phyloP scores from a whole-genome alignment of 768 basidiomycete genomes.

The Leccinum aurantiacum region DNA sequence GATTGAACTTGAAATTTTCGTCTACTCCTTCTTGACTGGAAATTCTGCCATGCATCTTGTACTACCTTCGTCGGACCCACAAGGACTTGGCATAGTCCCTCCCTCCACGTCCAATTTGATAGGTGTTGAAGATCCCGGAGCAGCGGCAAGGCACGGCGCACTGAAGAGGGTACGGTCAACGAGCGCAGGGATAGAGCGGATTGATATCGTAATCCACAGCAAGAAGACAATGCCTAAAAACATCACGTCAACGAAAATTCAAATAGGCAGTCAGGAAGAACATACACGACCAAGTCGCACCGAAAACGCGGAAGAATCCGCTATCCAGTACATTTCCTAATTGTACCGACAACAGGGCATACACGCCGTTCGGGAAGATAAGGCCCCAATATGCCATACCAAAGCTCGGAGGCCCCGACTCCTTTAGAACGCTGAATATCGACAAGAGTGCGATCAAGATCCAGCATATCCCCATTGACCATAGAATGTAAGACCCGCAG shows the following conservation, averaged over 20 bases:
- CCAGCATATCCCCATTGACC: slow-evolving; percentile 59
- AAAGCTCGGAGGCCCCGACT: slow-evolving; percentile 40
- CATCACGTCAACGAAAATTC: not conserved
- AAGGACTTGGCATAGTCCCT: not conserved
- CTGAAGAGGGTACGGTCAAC: slow-evolving; percentile 48
- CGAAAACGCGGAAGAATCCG: slow-evolving; percentile 50
- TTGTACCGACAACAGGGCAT: slow-evolving; percentile 48
- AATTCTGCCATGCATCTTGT: not conserved
- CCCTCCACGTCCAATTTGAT: slow-evolving; percentile 12
- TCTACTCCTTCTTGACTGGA: slow-evolving; percentile 1
- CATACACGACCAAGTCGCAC: slow-evolving; percentile 53
- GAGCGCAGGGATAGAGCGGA: slow-evolving; percentile 44
- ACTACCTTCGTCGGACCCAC: not conserved
- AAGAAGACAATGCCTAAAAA: slow-evolving; percentile 40
- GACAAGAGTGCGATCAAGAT: slow-evolving; percentile 44
- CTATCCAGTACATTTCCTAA: slow-evolving; percentile 50
- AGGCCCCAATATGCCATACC: slow-evolving; percentile 53
- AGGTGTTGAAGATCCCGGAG: slow-evolving; percentile 1
- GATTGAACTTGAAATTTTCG: not conserved
- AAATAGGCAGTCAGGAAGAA: slow-evolving; percentile 1
- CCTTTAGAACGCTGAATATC: slow-evolving; percentile 34
- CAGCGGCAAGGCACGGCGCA: slow-evolving; percentile 42
- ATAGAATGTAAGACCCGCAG: slow-evolving; percentile 46
- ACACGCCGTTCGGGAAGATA: slow-evolving; percentile 57
- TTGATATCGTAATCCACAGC: slow-evolving; percentile 43